A percentile compares a stretch with the other conserved stretches of the same genome.
Evolutionary conservation across 2,329 filamentous ascomycete species (phyloP).

Genomic region (Fusarium haematococcum): DNA sequence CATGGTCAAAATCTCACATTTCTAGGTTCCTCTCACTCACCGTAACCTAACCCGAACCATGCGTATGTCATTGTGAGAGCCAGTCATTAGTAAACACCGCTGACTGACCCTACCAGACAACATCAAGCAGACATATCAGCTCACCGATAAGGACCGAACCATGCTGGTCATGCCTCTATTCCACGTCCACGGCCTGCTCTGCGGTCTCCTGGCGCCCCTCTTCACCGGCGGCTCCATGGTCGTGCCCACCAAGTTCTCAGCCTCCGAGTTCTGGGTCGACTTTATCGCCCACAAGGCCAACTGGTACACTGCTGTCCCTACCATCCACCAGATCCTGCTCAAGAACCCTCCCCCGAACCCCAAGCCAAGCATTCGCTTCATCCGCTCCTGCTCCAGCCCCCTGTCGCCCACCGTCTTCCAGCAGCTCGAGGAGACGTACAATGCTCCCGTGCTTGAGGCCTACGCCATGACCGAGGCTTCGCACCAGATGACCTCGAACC

Average conservation of each 20-base stretch:
- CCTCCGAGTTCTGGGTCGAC: constrained; percentile 84
- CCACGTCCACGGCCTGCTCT: constrained; percentile 90
- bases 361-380: constrained; percentile 82
- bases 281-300: constrained; percentile 81
- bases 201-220: constrained; percentile 83
- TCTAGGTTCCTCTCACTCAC: constrained; percentile 81
- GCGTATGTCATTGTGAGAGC: constrained; percentile 57
- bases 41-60: constrained; percentile 85
- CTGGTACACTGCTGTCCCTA: constrained; percentile 95
- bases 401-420: constrained; percentile 85
- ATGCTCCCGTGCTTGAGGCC: constrained; percentile 86
- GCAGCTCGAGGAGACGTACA: constrained; percentile 79
- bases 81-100: constrained; percentile 37
- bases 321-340: constrained; percentile 90
- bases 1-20: constrained; percentile 15
- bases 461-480: constrained; percentile 95
- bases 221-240: constrained; percentile 82
- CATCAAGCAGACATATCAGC: constrained; percentile 81
- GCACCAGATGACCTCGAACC: constrained; percentile 86
- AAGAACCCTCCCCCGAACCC: constrained; percentile 77
- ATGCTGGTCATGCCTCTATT: constrained; percentile 93
- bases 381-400: constrained; percentile 87
- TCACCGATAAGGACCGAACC: constrained; percentile 78
- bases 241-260: constrained; percentile 83
- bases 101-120: constrained; percentile 63